Evolutionary conservation across 169 alveolate genomes (phyloP).

Genomic region (Plasmodium ovale): DNA sequence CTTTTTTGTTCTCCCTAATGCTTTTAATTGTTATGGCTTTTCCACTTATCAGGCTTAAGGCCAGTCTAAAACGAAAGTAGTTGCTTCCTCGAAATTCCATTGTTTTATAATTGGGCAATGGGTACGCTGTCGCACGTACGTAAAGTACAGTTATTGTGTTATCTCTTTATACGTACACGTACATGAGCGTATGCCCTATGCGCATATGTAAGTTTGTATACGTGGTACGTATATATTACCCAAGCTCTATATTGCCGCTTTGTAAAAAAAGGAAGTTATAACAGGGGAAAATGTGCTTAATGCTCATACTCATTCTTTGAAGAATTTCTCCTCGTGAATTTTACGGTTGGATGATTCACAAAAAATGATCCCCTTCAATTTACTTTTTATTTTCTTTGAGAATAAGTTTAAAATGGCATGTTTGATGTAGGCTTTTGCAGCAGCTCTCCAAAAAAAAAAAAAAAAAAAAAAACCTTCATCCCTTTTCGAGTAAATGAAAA

Average conservation of each 20-base stretch:
- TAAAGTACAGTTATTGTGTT: too few relatives aligned
- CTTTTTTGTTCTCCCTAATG: conserved; percentile 23
- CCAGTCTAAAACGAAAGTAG: conserved; percentile 60
- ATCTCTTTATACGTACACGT: too few relatives aligned
- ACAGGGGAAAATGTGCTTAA: too few relatives aligned
- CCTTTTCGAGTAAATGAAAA: too few relatives aligned
- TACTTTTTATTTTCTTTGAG: not conserved
- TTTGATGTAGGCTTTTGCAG: not conserved
- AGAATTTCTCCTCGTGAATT: not conserved
- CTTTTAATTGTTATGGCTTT: conserved; percentile 66
- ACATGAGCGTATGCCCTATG: too few relatives aligned
- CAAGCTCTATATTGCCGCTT: too few relatives aligned
- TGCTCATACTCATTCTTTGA: not conserved
- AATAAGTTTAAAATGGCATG: not conserved
- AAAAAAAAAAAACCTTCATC: too few relatives aligned
- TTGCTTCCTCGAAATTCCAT: conserved; percentile 71
- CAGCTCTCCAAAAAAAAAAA: not conserved
- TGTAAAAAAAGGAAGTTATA: too few relatives aligned
- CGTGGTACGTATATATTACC: too few relatives aligned
- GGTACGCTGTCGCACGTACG: not conserved
- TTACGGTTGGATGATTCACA: not conserved
- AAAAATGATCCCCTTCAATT: not conserved
- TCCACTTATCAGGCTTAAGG: conserved; percentile 74
- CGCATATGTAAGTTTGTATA: too few relatives aligned
- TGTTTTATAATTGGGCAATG: not conserved